Conservation (phyloP, 2,329 filamentous ascomycete species). For the Lachnellula arida region DNA sequence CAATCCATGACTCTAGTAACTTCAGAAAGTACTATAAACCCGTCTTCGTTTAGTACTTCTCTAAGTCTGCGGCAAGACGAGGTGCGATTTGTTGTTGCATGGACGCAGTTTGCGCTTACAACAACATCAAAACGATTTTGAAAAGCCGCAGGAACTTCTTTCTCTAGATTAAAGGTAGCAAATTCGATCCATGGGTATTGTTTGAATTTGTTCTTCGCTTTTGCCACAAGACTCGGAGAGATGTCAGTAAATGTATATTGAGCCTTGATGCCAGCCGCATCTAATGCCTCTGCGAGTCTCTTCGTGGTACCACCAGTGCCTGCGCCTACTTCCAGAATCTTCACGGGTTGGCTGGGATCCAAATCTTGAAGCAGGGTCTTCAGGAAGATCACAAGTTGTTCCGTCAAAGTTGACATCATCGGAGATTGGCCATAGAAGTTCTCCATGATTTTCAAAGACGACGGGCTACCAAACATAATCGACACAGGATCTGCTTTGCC, state of each 20-base stretch:
- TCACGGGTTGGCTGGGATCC: conserved; percentile 13
- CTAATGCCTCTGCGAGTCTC: conserved; percentile 29
- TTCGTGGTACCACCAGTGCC: conserved; percentile 41
- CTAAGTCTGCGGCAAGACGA: conserved; percentile 6
- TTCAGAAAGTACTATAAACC: conserved; percentile 16
- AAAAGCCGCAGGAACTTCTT: conserved; percentile 4
- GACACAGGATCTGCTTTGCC: conserved; percentile 21
- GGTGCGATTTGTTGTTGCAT: conserved; percentile 13
- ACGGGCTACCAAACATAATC: conserved; percentile 22
- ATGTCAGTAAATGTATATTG: conserved; percentile 43
- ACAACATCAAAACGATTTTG: conserved; percentile 12
- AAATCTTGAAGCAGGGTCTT: not conserved
- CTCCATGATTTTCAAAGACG: conserved; percentile 19
- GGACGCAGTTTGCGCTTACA: conserved; percentile 17
- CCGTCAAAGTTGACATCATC: conserved; percentile 9
- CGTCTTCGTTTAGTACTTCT: conserved; percentile 7
- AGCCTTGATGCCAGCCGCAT: conserved; percentile 20
- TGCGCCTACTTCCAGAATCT: conserved; percentile 41
- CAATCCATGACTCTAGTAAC: conserved; percentile 17
- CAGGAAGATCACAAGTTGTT: conserved; percentile 9
- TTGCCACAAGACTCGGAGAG: conserved; percentile 28
- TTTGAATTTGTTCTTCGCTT: conserved; percentile 19
- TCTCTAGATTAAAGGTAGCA: conserved; percentile 14
- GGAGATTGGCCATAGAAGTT: conserved; percentile 25
- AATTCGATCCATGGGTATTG: conserved; percentile 20